Conservation (phyloP, 1,284 basidiomycete species). For the Fomitopsis betulina region DNA sequence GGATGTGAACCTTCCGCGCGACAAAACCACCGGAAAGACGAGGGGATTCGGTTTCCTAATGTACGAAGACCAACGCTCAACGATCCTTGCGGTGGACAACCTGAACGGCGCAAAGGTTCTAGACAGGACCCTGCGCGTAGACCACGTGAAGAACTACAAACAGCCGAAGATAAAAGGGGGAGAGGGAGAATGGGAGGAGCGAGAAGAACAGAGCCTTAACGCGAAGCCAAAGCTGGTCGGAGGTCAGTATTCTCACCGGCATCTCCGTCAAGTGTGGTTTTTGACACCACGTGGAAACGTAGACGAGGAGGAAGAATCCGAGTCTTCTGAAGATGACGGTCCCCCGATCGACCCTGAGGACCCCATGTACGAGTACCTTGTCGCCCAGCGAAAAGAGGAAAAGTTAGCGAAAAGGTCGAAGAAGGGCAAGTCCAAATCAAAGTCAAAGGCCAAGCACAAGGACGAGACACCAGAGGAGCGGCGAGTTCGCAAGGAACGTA, state of each 20-base stretch:
- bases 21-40: slow-evolving; percentile 85
- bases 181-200: slow-evolving; percentile 86
- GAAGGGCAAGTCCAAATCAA: slow-evolving; percentile 49
- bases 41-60: slow-evolving; percentile 96
- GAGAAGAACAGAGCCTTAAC: slow-evolving; percentile 82
- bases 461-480: slow-evolving; percentile 79
- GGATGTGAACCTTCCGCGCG: slow-evolving; percentile 91
- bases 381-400: slow-evolving; percentile 65
- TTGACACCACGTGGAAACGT: slow-evolving; percentile 4
- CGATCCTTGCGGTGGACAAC: slow-evolving; percentile 96
- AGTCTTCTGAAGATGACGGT: slow-evolving; percentile 61
- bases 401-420: slow-evolving; percentile 58
- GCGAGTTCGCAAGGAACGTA: slow-evolving; percentile 61
- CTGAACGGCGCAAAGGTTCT: slow-evolving; percentile 92
- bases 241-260: slow-evolving; percentile 41
- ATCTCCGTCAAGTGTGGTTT: neutral
- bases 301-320: slow-evolving; percentile 53
- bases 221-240: slow-evolving; percentile 70
- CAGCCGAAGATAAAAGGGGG: slow-evolving; percentile 79
- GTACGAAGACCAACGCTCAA: slow-evolving; percentile 98
- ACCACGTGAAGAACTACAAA: slow-evolving; percentile 94
- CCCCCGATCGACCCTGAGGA: slow-evolving; percentile 90
- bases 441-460: slow-evolving; percentile 51
- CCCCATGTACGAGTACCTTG: slow-evolving; percentile 92
- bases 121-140: slow-evolving; percentile 84